Conservation (phyloP, 345 rosid species). For the Gossypium turneri region DNA sequence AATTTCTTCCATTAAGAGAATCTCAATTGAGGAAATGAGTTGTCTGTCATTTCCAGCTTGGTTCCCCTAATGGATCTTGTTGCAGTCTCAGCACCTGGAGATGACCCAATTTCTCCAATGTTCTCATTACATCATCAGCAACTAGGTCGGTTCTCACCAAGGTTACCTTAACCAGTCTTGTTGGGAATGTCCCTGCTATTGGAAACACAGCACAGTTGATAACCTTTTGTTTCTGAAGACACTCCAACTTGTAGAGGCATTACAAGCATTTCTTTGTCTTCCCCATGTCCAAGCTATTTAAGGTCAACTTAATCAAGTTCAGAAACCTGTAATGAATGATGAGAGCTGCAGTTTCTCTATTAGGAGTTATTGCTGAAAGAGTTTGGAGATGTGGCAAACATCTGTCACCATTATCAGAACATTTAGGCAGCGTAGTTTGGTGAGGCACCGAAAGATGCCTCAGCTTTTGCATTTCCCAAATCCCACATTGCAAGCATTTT, state of each 20-base stretch:
- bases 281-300: background rate
- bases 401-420: background rate
- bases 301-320: background rate
- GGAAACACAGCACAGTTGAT: background rate
- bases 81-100: background rate
- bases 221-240: background rate
- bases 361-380: background rate
- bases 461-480: background rate
- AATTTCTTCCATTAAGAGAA: conserved; percentile 2
- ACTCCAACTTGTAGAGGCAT: background rate
- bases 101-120: background rate
- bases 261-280: background rate
- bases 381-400: background rate
- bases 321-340: background rate
- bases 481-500: background rate
- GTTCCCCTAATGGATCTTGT: background rate
- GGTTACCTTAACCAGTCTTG: background rate
- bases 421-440: background rate
- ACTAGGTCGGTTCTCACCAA: background rate
- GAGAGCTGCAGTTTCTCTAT: background rate
- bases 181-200: background rate
- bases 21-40: background rate
- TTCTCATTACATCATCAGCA: background rate
- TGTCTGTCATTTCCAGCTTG: background rate
- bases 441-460: background rate